phyloP scores from a whole-genome alignment of 495 filamentous ascomycete species.

The Aspergillus incahuasiensis region DNA sequence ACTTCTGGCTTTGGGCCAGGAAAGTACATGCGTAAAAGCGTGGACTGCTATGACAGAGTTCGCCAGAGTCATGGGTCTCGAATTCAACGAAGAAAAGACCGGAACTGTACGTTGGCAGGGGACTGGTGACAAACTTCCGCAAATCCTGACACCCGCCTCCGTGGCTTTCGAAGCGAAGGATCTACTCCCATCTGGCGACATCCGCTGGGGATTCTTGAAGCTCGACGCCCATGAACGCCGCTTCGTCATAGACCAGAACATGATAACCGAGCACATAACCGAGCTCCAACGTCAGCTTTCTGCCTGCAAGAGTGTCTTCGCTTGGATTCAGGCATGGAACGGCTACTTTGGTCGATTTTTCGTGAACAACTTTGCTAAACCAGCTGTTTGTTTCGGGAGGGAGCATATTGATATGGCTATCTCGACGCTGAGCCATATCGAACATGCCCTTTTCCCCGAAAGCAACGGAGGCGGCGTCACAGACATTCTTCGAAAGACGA shows the following conservation, averaged over 20 bases:
- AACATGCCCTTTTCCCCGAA: constrained; percentile 48
- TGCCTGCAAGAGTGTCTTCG: constrained; percentile 52
- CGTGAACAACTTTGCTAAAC: constrained; percentile 59
- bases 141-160: neutral
- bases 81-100: constrained; percentile 55
- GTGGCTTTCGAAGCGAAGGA: neutral
- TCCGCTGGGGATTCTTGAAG: constrained; percentile 63
- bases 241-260: constrained; percentile 58
- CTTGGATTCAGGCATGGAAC: constrained; percentile 64
- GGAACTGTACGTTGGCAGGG: constrained; percentile 46
- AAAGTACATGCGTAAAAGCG: constrained; percentile 49
- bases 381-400: constrained; percentile 60
- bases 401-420: constrained; percentile 62
- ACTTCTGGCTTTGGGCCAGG: constrained; percentile 66
- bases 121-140: neutral
- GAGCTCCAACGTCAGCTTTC: constrained; percentile 58
- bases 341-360: constrained; percentile 62
- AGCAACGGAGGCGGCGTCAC: constrained; percentile 43
- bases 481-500: constrained; percentile 50
- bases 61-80: constrained; percentile 49
- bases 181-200: constrained; percentile 49
- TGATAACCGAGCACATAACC: constrained; percentile 58
- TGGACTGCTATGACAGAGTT: constrained; percentile 57
- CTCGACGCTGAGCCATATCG: constrained; percentile 54
- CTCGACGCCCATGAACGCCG: constrained; percentile 50